Conservation (phyloP, 2,329 filamentous ascomycete genomes). For the Cordyceps cicadae region DNA sequence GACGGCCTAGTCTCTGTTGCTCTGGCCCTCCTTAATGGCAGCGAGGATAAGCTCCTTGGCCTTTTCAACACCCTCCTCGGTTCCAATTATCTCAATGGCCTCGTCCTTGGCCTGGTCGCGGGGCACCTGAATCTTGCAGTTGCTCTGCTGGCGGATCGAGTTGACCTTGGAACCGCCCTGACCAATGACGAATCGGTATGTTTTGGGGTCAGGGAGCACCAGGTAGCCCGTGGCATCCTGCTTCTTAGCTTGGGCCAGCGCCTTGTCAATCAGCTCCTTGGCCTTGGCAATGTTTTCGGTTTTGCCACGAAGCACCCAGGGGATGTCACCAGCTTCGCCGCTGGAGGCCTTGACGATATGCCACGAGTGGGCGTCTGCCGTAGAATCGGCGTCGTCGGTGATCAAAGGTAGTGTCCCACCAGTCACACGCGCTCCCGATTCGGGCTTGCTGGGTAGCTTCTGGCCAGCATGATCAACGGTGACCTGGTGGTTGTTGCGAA, state of each 20-base stretch:
- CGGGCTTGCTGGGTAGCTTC: conserved; percentile 61
- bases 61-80: conserved; percentile 70
- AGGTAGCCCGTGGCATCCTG: conserved; percentile 75
- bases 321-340: conserved; percentile 62
- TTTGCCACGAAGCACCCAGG: conserved; percentile 80
- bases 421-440: conserved; percentile 46
- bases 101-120: conserved; percentile 66
- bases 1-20: conserved; percentile 11
- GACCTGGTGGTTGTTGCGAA: conserved; percentile 78
- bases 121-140: conserved; percentile 89
- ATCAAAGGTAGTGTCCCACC: conserved; percentile 73
- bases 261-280: conserved; percentile 62
- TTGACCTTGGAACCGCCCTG: conserved; percentile 87
- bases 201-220: conserved; percentile 78
- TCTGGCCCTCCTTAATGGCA: conserved; percentile 59
- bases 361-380: conserved; percentile 70
- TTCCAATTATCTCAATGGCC: conserved; percentile 83
- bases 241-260: conserved; percentile 63
- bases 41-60: conserved; percentile 84
- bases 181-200: conserved; percentile 86
- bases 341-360: conserved; percentile 60
- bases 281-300: conserved; percentile 76
- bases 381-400: conserved; percentile 67
- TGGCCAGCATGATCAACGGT: conserved; percentile 87
- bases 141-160: conserved; percentile 81